A percentile compares a stretch with the other conserved stretches of the same genome.
Conservation (phyloP, 129 eudicot species). For the Helichrysum umbraculigerum region DNA sequence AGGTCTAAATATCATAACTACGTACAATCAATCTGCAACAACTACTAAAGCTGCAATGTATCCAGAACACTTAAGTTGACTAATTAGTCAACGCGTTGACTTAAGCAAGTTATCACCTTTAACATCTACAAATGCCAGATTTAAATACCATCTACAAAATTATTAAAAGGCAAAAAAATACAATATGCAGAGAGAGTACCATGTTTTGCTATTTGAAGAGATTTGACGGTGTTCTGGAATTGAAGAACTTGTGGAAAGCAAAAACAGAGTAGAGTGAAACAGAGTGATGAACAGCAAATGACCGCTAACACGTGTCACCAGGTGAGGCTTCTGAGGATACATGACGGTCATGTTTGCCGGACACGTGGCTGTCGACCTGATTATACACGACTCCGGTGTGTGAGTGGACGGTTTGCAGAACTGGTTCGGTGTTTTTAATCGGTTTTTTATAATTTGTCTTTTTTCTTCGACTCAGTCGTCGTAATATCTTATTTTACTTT, state of each 20-base stretch:
- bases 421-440: background rate
- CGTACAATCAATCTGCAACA: background rate
- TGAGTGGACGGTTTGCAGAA: constrained; percentile 2
- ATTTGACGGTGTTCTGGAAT: background rate
- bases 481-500: too few species aligned
- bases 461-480: too few species aligned
- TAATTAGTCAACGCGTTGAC: constrained; percentile 19
- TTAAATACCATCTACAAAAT: background rate
- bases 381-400: constrained; percentile 4
- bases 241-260: constrained; percentile 19
- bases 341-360: constrained; percentile 10
- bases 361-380: constrained; percentile 27
- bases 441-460: too few species aligned
- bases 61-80: constrained; percentile 9
- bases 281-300: constrained; percentile 10
- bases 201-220: constrained; percentile 4
- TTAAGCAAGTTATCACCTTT: background rate
- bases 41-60: background rate
- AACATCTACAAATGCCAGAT: background rate
- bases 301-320: constrained; percentile 20
- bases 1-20: background rate
- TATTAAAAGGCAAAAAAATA: too few species aligned
- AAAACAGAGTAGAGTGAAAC: constrained; percentile 8
- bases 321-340: constrained; percentile 10
- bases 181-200: constrained; percentile 16